Base-by-base conservation (phyloP, 1,284 basidiomycete species). In the Pseudomicrostroma phylloplanum region DNA sequence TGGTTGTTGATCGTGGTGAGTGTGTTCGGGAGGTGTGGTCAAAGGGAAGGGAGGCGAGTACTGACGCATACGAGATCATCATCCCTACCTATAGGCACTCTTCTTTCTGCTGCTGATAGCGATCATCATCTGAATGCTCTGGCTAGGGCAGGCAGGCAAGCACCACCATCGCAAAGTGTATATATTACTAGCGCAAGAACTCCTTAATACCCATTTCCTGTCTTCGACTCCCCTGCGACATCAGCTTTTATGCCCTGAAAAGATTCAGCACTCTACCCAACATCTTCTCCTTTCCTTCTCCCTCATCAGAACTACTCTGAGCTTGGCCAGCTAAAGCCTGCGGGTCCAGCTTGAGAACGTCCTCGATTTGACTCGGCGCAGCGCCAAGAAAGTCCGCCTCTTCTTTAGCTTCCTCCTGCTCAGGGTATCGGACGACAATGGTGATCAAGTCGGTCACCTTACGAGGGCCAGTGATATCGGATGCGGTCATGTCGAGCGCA, bases 1-100 rank as follows among this genome's bases (percentile, higher is more conserved):
- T 78, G 76, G 76, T 66, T 78, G 19, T 63, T 78, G 57, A 67
- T 78, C 23, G 66, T 70, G 9, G 65, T 71, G 60, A 65, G 68
- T 68, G n/a, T 13, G 9, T 6, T 53, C 19, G 9, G 7, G 26
- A 53, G 51, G 13, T 19, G 51, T 25, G 9, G 17, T 26, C 7
- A 23, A 13, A 13, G 17, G 51, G 6, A 6, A 21, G 15, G 13
- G 8, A n/a, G 30, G 3, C 57, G n/a, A 17, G 19, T 57, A 12
- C 39, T 26, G 3, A 51, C 42, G 8, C 8, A 48, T 9, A 19
- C 56, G 30, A 17, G 56, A 6, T 21, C 26, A 7, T 21, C 1
- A 21, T 41, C 7, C 11, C 43, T 17, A 23, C 21, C 36, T 48
- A 25, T 21, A 51, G 49, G 59, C 67, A n/a, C 58, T 71, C 56